Conservation (phyloP, 176 grass and related monocot species). For the Echinochloa phyllopogon region DNA sequence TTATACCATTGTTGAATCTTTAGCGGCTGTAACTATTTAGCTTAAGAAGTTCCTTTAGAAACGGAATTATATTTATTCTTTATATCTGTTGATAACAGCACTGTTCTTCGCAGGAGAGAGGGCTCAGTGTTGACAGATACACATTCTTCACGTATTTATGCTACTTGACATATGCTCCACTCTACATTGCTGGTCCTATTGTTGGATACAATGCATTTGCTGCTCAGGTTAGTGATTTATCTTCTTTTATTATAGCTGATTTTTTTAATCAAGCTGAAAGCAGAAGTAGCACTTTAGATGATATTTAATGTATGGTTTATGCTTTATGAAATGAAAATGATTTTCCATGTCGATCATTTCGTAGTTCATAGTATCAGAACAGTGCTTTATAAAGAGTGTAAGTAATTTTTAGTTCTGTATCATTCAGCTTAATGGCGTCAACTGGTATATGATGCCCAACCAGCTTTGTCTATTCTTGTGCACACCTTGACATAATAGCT, state of each 20-base stretch:
- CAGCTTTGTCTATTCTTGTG: neutral
- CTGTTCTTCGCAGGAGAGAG: conserved; percentile 68
- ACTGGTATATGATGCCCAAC: neutral
- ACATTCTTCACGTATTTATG: conserved; percentile 84
- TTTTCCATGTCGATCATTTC: conserved; percentile 14
- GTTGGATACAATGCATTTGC: conserved; percentile 94
- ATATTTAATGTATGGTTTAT: neutral
- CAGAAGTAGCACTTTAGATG: conserved; percentile 19
- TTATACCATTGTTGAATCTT: neutral
- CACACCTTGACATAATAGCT: neutral
- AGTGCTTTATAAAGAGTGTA: neutral
- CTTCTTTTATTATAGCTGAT: conserved; percentile 11
- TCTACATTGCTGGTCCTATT: conserved; percentile 95
- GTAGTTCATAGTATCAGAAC: conserved; percentile 8
- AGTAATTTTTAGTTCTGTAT: neutral
- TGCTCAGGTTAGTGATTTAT: conserved; percentile 67
- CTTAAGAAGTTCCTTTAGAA: neutral
- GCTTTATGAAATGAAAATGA: conserved; percentile 17
- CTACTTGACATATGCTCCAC: conserved; percentile 92
- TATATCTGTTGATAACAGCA: neutral
- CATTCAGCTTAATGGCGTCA: neutral
- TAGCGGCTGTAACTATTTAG: neutral
- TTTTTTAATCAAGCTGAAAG: conserved; percentile 29
- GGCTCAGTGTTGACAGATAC: conserved; percentile 70
- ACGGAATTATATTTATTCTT: neutral